A percentile compares a stretch with the other conserved stretches of the same genome.
phyloP scores from a whole-genome alignment of 2,329 filamentous ascomycete genomes.

The Diplocarpon rosae region DNA sequence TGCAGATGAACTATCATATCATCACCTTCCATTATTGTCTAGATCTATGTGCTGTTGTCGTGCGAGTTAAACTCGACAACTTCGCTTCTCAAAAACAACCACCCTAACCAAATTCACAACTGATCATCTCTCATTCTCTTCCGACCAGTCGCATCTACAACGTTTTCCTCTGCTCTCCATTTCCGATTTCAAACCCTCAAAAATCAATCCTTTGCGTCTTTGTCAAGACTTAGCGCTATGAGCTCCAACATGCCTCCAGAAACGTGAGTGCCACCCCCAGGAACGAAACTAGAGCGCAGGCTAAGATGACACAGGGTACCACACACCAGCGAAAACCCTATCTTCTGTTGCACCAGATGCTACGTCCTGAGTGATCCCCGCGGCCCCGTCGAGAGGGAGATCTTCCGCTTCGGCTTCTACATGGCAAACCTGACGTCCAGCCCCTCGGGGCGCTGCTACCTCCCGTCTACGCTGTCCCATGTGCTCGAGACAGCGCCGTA shows the following conservation, averaged over 20 bases:
- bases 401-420: conserved; percentile 1
- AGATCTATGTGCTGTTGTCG: too few species aligned
- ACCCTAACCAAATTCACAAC: too few species aligned
- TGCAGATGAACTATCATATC: too few species aligned
- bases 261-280: neutral
- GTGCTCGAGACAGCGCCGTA: neutral
- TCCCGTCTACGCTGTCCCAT: neutral
- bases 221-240: neutral
- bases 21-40: too few species aligned
- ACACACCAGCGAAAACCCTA: neutral
- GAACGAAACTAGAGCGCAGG: neutral
- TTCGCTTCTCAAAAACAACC: too few species aligned
- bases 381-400: neutral
- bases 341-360: neutral
- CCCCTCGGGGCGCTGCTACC: neutral
- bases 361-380: neutral
- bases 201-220: too few species aligned
- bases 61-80: too few species aligned
- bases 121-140: too few species aligned
- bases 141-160: too few species aligned
- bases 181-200: too few species aligned
- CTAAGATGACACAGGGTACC: neutral
- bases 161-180: too few species aligned
- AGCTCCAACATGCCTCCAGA: neutral
- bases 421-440: neutral